Percentiles rank a stretch among this genome's conserved stretches.
Conservation (phyloP, 116 monocot genomes). For the Papilionanthe hybrid region DNA sequence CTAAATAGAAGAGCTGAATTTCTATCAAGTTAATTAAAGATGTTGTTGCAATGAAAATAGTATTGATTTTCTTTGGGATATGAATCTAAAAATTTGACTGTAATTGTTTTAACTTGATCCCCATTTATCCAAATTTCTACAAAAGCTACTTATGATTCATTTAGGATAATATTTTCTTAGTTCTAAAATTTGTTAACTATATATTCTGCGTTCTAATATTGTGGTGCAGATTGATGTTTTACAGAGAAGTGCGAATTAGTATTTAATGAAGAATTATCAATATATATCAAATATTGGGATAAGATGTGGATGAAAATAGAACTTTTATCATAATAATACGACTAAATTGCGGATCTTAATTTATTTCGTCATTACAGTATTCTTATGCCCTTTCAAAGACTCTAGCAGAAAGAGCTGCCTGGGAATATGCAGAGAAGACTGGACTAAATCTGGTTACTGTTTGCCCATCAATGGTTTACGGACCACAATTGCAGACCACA, state of each 20-base stretch:
- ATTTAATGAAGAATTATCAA: neutral
- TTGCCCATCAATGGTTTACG: conserved; percentile 41
- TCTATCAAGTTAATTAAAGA: no score
- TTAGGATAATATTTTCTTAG: conserved; percentile 1
- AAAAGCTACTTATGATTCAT: no score
- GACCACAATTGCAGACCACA: conserved; percentile 54
- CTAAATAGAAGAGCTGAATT: no score
- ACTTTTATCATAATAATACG: neutral
- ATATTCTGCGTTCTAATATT: neutral
- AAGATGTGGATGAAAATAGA: neutral
- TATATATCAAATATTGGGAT: neutral
- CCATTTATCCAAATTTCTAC: no score
- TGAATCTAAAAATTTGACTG: no score
- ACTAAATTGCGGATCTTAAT: neutral
- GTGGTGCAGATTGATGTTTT: no score
- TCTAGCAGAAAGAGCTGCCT: conserved; percentile 50
- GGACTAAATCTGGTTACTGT: conserved; percentile 52
- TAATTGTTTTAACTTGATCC: no score
- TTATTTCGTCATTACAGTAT: conserved; percentile 27
- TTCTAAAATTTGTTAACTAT: neutral
- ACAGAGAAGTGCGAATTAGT: neutral
- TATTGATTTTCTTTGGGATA: no score
- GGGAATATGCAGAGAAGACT: conserved; percentile 34
- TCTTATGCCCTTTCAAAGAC: conserved; percentile 74
- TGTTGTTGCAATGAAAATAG: no score